A percentile compares a stretch with the other conserved stretches of the same genome.
These are phyloP conservation scores for Chytridium lagenaria DNA, from an alignment of 371 early-diverging fungal genomes.

Conservation along the genomic window DNA sequence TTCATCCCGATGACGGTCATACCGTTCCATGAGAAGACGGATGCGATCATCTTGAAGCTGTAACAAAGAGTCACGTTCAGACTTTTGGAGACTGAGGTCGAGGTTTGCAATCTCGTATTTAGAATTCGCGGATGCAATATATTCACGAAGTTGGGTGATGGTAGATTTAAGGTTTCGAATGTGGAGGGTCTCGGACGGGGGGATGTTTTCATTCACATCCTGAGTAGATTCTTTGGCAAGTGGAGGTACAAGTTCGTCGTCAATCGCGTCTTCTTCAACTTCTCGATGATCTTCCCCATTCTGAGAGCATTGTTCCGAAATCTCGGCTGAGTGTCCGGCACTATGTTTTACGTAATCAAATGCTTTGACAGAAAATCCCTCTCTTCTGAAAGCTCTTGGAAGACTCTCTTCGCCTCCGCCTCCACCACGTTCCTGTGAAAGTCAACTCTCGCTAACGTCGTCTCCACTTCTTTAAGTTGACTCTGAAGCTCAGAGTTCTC, in stretches of 20 bases:
- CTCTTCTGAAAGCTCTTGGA: neutral
- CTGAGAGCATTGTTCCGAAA: too few species aligned
- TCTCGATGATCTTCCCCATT: neutral
- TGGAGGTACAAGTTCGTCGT: neutral
- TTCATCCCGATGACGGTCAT: neutral
- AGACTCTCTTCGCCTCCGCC: neutral
- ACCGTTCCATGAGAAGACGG: neutral
- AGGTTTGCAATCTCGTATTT: neutral
- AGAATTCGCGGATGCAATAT: neutral
- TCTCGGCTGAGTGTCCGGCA: neutral
- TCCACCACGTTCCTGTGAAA: neutral
- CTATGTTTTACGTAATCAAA: neutral
- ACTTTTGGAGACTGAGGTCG: neutral
- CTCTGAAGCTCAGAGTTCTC: neutral
- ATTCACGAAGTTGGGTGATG: neutral
- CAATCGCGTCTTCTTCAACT: neutral
- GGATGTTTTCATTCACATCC: neutral
- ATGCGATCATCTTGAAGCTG: neutral
- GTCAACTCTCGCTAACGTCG: neutral
- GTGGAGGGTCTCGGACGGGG: neutral
- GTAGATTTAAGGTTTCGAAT: neutral
- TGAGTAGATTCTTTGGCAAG: too few species aligned
- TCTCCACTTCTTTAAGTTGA: neutral
- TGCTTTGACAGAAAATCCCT: neutral
- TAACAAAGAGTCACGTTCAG: neutral